These are phyloP conservation scores for Pestalotiopsis sp. DNA, from an alignment of 2,329 filamentous ascomycete species.

Conservation along the genomic window DNA sequence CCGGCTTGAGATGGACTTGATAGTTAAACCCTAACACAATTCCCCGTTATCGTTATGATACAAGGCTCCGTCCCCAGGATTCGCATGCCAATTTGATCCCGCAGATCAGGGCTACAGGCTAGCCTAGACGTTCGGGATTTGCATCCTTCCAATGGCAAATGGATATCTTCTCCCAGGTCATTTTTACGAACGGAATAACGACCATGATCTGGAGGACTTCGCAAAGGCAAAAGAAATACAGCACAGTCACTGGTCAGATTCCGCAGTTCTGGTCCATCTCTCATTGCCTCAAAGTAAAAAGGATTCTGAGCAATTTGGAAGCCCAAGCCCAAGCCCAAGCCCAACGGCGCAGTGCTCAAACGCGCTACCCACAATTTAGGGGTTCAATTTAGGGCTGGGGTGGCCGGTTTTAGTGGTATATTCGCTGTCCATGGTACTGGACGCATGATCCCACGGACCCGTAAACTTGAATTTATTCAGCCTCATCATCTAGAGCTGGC, in stretches of 20 bases:
- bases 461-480: not conserved
- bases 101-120: not conserved
- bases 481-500: not conserved
- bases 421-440: not conserved
- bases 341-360: not conserved
- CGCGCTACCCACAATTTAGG: not conserved
- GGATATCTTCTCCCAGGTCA: not conserved
- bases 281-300: no score
- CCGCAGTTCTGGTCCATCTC: no score
- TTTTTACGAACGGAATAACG: not conserved
- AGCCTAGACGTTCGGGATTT: not conserved
- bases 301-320: not conserved
- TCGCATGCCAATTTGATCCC: not conserved
- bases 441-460: not conserved
- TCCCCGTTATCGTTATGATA: not conserved
- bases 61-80: not conserved
- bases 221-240: not conserved
- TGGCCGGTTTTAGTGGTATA: not conserved
- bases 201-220: not conserved
- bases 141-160: not conserved
- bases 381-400: not conserved
- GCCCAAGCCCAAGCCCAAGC: not conserved
- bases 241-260: not conserved
- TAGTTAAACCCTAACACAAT: not conserved
- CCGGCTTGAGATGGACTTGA: no score